Evolutionary conservation across 768 basidiomycete species (phyloP).

Genomic region (Termitomyces heimii): DNA sequence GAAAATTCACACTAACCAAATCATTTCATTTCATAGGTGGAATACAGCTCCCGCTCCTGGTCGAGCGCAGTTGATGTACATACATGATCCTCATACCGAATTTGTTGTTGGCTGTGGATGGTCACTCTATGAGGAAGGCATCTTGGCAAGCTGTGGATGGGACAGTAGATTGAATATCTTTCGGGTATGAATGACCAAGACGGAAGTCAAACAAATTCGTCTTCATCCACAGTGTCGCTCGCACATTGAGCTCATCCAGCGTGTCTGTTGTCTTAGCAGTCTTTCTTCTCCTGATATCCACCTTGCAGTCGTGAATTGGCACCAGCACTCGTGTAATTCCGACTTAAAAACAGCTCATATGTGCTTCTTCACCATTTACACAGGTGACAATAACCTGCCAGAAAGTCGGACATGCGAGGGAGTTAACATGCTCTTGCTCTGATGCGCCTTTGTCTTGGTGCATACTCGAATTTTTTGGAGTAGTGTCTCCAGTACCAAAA

Average conservation of each 20-base stretch:
- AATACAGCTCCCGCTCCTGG: slow-evolving; percentile 50
- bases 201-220: neutral
- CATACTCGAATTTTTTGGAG: neutral
- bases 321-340: neutral
- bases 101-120: slow-evolving; percentile 90
- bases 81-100: slow-evolving; percentile 89
- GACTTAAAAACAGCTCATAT: neutral
- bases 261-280: neutral
- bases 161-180: slow-evolving; percentile 82
- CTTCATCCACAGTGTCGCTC: neutral
- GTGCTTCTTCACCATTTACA: neutral
- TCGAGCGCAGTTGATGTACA: slow-evolving; percentile 50
- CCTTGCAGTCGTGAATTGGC: neutral
- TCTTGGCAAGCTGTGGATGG: slow-evolving; percentile 90
- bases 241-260: neutral
- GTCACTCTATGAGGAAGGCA: slow-evolving; percentile 87
- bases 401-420: neutral
- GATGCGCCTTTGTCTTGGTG: neutral
- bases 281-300: neutral
- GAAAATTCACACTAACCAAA: neutral
- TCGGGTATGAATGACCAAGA: slow-evolving; percentile 32
- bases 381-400: neutral
- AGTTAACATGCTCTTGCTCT: neutral
- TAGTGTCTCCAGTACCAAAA: neutral
- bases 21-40: slow-evolving; percentile 60